Evolutionary conservation across 306 rosid genomes (phyloP).

Genomic region (Macrotyloma uniflorum): DNA sequence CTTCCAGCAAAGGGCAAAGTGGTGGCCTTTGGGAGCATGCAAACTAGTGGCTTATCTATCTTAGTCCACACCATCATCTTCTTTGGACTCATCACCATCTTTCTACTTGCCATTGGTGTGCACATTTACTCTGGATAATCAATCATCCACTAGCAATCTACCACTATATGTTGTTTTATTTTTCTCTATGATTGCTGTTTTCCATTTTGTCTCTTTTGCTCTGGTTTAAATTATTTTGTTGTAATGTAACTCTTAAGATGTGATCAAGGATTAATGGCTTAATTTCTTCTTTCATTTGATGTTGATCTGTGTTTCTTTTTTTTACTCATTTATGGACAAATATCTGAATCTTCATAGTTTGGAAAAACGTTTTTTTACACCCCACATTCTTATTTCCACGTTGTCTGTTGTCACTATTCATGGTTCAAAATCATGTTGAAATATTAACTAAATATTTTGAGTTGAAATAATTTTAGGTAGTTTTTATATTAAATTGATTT

Average conservation of each 20-base stretch:
- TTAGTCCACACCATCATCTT: slow-evolving; percentile 70
- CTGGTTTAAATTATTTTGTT: slow-evolving; percentile 12
- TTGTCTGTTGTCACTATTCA: no score
- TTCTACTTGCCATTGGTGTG: slow-evolving; percentile 64
- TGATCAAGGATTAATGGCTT: background rate
- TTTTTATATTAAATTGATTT: no score
- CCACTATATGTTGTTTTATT: background rate
- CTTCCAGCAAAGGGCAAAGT: slow-evolving; percentile 58
- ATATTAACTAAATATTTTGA: no score
- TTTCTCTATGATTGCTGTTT: background rate
- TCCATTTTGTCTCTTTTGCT: background rate
- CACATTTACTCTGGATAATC: slow-evolving; percentile 59
- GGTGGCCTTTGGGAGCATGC: slow-evolving; percentile 71
- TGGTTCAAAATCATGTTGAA: no score
- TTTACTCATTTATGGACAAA: background rate
- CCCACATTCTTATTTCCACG: no score
- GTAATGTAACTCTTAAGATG: background rate
- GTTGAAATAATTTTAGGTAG: no score
- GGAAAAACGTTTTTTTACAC: background rate
- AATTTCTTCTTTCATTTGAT: slow-evolving; percentile 10
- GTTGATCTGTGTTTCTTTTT: background rate
- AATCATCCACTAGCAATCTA: background rate
- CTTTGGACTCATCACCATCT: slow-evolving; percentile 59
- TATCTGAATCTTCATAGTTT: background rate
- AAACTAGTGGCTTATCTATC: slow-evolving; percentile 64